A percentile compares a stretch with the other conserved stretches of the same genome.
Conservation (phyloP, 768 basidiomycete genomes). For the Serendipita sp. region DNA sequence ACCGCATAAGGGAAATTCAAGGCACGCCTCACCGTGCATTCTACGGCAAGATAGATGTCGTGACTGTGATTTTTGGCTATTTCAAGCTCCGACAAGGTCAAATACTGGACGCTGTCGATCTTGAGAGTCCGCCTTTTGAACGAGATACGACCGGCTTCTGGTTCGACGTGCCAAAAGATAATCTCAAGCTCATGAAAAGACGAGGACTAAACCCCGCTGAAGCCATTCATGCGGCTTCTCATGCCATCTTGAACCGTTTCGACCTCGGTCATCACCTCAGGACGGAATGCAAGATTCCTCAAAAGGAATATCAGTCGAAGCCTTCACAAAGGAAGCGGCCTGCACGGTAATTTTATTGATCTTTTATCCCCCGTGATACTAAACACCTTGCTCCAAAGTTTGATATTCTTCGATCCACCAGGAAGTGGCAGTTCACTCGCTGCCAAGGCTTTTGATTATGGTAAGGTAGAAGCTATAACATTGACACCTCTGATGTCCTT, state of each 20-base stretch:
- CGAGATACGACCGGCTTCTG: constrained; percentile 61
- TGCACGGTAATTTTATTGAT: constrained; percentile 31
- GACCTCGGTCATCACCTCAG: constrained; percentile 48
- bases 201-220: constrained; percentile 54
- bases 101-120: constrained; percentile 62
- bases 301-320: constrained; percentile 49
- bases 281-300: constrained; percentile 70
- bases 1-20: constrained; percentile 53
- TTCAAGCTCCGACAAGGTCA: constrained; percentile 12
- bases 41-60: constrained; percentile 61
- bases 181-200: constrained; percentile 35
- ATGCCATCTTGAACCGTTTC: constrained; percentile 69
- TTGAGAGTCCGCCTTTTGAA: constrained; percentile 65
- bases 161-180: constrained; percentile 51
- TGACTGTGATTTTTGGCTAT: constrained; percentile 53
- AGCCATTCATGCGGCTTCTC: constrained; percentile 73
- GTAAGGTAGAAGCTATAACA: constrained; percentile 23
- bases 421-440: constrained; percentile 59
- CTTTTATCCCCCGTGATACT: neutral
- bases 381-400: constrained; percentile 24
- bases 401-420: constrained; percentile 66
- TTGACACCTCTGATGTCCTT: neutral
- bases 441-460: constrained; percentile 69
- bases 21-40: constrained; percentile 39
- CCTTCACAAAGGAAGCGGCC: constrained; percentile 49